A percentile compares a stretch with the other conserved stretches of the same genome.
These are phyloP conservation scores for Ophiobolus disseminans DNA, from an alignment of 2,329 filamentous ascomycete genomes.

Conservation along the genomic window DNA sequence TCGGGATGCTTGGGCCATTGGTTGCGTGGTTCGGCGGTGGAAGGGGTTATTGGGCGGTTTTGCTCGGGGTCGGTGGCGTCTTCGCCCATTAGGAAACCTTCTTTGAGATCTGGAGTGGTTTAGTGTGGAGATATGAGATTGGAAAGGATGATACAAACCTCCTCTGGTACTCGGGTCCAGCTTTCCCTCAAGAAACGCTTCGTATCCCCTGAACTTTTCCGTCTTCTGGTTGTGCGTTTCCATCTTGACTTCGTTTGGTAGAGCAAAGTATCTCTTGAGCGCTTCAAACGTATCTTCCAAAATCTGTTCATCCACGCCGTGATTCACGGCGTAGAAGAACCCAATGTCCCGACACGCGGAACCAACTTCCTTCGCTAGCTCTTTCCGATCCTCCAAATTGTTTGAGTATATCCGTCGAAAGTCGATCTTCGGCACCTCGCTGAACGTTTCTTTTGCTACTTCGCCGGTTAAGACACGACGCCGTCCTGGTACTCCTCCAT, in stretches of 20 bases:
- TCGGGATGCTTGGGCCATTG: constrained; percentile 40
- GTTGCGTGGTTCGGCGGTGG: constrained; percentile 31
- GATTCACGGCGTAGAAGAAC: constrained; percentile 45
- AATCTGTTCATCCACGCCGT: constrained; percentile 36
- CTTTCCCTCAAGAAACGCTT: constrained; percentile 46
- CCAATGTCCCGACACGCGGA: constrained; percentile 43
- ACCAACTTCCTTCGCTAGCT: constrained; percentile 39
- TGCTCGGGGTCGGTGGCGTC: constrained; percentile 44
- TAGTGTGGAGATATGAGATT: neutral
- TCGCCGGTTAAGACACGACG: constrained; percentile 34
- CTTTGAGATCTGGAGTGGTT: constrained; percentile 36
- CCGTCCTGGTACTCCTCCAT: constrained; percentile 38
- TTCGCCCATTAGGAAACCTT: constrained; percentile 47
- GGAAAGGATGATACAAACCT: constrained; percentile 19
- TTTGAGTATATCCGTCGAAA: constrained; percentile 39
- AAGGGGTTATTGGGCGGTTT: constrained; percentile 21
- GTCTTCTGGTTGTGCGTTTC: constrained; percentile 46
- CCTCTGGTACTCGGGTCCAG: constrained; percentile 45
- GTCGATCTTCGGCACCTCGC: constrained; percentile 38
- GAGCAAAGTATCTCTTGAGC: constrained; percentile 39
- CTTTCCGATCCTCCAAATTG: constrained; percentile 28
- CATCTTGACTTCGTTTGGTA: constrained; percentile 45
- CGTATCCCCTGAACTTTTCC: constrained; percentile 45
- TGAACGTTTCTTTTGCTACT: constrained; percentile 34
- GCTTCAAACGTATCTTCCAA: constrained; percentile 39